Base-by-base conservation (phyloP, 192 early-diverging fungal genomes). In the Chytriomyces sp. region DNA sequence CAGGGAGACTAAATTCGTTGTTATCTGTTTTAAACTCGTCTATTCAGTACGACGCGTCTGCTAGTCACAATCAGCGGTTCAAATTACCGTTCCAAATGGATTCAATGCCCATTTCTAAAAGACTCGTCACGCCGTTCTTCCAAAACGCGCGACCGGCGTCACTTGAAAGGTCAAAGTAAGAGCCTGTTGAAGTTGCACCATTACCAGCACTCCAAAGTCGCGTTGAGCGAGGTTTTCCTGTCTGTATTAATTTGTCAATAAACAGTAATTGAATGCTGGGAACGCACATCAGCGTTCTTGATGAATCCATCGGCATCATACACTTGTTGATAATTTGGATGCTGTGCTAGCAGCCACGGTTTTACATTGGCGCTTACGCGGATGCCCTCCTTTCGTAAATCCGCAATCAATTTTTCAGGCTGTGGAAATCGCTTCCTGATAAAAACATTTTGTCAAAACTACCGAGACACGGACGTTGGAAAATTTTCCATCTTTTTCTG, bases 101-200 rank as follows among this genome's bases (percentile, higher is more conserved):
- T 48, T 85, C 86, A 62, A 85, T 83, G 0, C 89, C 89, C 6
- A 82, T 63, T 11, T 85, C 79, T 2, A 91, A 74, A 7, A 91
- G 71, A 10, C 76, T 53, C 44, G 68, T 86, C 11, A 90, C 80
- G 20, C 86, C 81, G 7, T 61, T 9, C 61, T 89, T 87, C 89
- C 89, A 91, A 72, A 83, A 88, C 2, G 64, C 20, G 61, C 82
- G 84, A 5, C 86, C 89, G 26, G 72, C 76, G 10, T 47, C 28
- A 57, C 76, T 82, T 8, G 87, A 82, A n/a, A 90, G 86, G 68
- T 91, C 89, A 64, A 91, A 79, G 70, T 90, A 91, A 45, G 82
- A 81, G 23, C 88, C 87, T 9, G 64, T 63, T 5, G 76, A 82
- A 43, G 81, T 81, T 3, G 76, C 79, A 23, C 88, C 82, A 57